Evolutionary conservation across 768 basidiomycete species (phyloP), one percentile per base, ranked within the genome.

Genomic region (Saitozyma podzolica): DNA sequence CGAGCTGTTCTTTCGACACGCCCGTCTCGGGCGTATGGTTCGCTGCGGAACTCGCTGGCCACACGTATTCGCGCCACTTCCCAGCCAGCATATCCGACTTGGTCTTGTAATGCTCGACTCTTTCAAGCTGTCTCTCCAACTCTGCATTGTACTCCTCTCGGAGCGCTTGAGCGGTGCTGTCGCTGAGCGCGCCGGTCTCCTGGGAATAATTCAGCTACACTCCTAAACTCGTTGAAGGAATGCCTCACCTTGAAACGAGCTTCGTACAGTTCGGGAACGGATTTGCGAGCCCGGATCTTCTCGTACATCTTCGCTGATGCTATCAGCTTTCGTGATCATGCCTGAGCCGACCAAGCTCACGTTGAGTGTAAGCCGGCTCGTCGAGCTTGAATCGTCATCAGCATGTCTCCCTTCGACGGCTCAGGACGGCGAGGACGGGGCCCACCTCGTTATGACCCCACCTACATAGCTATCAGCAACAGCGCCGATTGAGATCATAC

Each of bases 361-460:
- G 92, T 62, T 88, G 89, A 0, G 93, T 95, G 76, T 92, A 89
- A 14, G 86, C 86, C 0, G 91, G 91, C 56, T 92, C 84, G 72
- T 93, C 90, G 40, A 92, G 84, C 78, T 52, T 14, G 11, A 19
- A 19, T 29, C 13, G 17, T 52, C 11, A 7, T 14, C 29, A 29
- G 29, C 29, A 29, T 5, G 29, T 29, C 29, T 5, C 2, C 29
- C 2, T 5, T 52, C 11, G 2, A 17, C 51, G 3, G 17, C 20
- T 2, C 39, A 13, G 17, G 39, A 2, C 8, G 51, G 2, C n/a
- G 9, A 10, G 10, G 50, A 10, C 50, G 29, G 9, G 2, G 13
- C 51, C 8, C 51, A 52, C 51, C 51, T 93, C 92, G 70, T 94
- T 94, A 76, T 93, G 92, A 1, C 91, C 86, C 86, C 90, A 86